Evolutionary conservation across 2,329 filamentous ascomycete species (phyloP), one percentile per base, ranked within the genome.

Genomic region (Madurella fahalii): DNA sequence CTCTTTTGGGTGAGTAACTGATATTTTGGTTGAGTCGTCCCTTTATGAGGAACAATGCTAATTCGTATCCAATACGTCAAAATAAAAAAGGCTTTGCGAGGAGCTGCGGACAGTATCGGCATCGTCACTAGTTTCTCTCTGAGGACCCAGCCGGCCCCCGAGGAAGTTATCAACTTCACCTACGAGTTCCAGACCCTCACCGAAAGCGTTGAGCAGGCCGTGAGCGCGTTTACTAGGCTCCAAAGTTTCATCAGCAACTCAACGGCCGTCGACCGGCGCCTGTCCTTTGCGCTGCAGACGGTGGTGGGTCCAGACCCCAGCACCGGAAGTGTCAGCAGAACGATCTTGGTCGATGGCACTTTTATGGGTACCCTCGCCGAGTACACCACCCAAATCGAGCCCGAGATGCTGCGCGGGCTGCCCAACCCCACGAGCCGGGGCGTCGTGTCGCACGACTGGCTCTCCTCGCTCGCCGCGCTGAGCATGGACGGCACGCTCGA

Each of bases 101-200:
- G 72, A 15, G 72, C 72, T 5, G 72, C 68, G 8, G 69, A 71
- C 15, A 72, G 71, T 2, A 72, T 74, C 45, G 72, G 72, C 9
- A 69, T 75, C 49, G 66, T 68, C 5, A 67, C 66, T 37, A 66
- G 61, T 4, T 74, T 75, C 54, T 63, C 69, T 34, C 63, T 74
- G 4, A 57, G 64, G 25, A 71, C 72, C 0, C 62, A 63, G 4
- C 55, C 61, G 5, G 68, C 68, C 2, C 71, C 72, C 3, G 32
- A 63, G 9, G 59, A 61, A 4, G 69, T 74, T 2, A 55, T 77
- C 40, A 68, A 72, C 39, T 77, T 70, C 54, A 39, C 47, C 1
- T 48, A 66, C 55, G 43, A 52, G 1, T 44, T 69, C 20, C 58
- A 52, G 2, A 61, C 59, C 0, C 56, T 60, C 4, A 17, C 32